Base-by-base conservation (phyloP, 192 early-diverging fungal genomes). In the Mortierella alpina region DNA sequence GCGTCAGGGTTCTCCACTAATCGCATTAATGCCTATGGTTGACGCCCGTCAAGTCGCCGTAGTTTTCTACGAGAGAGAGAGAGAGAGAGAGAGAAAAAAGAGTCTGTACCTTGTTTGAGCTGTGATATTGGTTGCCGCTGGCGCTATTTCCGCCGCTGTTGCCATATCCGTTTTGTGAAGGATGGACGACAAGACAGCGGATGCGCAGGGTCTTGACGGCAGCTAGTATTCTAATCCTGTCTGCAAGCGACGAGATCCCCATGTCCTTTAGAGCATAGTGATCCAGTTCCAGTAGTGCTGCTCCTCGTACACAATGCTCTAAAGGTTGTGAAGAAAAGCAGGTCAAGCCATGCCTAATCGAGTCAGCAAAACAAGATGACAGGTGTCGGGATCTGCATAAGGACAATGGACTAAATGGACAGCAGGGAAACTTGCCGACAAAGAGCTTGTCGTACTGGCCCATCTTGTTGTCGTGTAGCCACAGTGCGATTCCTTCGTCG, bases 231-330 rank as follows among this genome's bases (percentile, higher is more conserved):
- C 92, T 87, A 46, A 96, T 92, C 15, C 94, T 83, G 66, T 98
- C 96, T 51, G 96, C 95, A 10, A 96, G 92, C 0, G 89, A 91
- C 52, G 78, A 82, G 59, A 98, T 90, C 10, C 90, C 92, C 75
- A 98, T 90, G 59, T 95, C 92, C 78, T 93, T 93, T 14, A 98
- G 87, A 18, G 92, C 75, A 48, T 86, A 84, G 71, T 97, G 93
- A 83, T 95, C 91, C 4, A 98, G 85, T 82, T 97, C 96, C 6
- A 94, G 82, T 60, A 98, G 82, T 7, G 93, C 87, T 22, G 91
- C 88, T n/a, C 96, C 96, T 14, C 84, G 94, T 54, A 98, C 91
- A 61, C 92, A 73, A 81, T 97, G 91, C 41, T 94, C 91, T 87
- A 83, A 20, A 55, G 49, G 68, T n/a, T 18, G 20, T 20, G 42